Evolutionary conservation across 768 basidiomycete species (phyloP), one percentile per base, ranked within the genome.

Genomic region (Kwoniella sp.): DNA sequence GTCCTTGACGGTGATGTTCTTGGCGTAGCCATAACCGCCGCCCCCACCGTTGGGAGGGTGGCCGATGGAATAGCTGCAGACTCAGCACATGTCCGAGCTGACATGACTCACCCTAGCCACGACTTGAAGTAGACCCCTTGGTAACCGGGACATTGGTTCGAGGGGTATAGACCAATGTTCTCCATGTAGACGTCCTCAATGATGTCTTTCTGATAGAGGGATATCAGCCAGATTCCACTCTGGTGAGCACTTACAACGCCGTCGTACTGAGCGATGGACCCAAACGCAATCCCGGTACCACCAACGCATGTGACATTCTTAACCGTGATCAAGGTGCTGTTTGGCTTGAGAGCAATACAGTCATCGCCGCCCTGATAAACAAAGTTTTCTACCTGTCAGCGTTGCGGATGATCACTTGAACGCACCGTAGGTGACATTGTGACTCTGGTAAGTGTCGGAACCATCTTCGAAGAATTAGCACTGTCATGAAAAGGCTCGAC

Each of bases 241-340:
- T 9, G 32, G 10, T n/a, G 20, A 40, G 22, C 14, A 25, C 9
- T 19, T 27, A n/a, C n/a, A 5, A 56, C 34, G 20, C 57, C 75
- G 1, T 57, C 62, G 50, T 76, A 78, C 55, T 77, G 76, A 22
- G 75, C 76, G 36, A 77, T 75, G 12, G 66, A 66, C 17, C 77
- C 78, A 39, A 77, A 76, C 12, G 77, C 76, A 33, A 78, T 73
- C 32, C 77, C 77, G 2, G 71, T 70, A 3, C 77, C 77, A 23
- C 70, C 70, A 47, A 72, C 61, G 49, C 77, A 77, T 2, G 70
- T 65, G 15, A 70, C 73, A 55, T 78, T 75, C 28, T 73, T 65
- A n/a, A 76, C 75, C 42, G 75, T 62, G 25, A 78, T 78, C 45
- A 76, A 70, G n/a, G 77, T 76, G 3, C 75, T 75, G 52, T 78